Percentiles rank a stretch among this genome's conserved stretches.
These are phyloP conservation scores for Scutellaria galericulata DNA, from an alignment of 257 asterid genomes.

Conservation along the genomic window DNA sequence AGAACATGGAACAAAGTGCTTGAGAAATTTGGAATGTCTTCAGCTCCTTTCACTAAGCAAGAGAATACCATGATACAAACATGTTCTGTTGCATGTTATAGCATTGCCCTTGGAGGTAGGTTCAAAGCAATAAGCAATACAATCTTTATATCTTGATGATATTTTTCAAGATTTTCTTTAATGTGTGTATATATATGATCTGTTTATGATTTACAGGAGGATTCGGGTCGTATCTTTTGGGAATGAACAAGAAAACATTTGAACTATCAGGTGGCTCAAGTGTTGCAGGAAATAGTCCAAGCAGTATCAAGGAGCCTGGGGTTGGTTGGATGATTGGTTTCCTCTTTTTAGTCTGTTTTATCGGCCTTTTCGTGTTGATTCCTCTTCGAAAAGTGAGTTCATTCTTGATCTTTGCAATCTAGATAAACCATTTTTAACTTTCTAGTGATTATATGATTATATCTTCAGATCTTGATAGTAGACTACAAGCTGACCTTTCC, in stretches of 20 bases:
- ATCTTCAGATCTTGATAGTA: conserved; percentile 70
- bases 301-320: conserved; percentile 68
- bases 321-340: conserved; percentile 84
- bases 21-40: conserved; percentile 47
- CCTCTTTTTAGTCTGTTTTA: conserved; percentile 70
- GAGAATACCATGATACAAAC: conserved; percentile 87
- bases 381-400: conserved; percentile 79
- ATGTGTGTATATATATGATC: neutral
- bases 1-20: conserved; percentile 59
- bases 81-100: conserved; percentile 80
- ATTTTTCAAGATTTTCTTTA: too few species aligned
- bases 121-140: conserved; percentile 5
- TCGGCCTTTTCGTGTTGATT: conserved; percentile 82
- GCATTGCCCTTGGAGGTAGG: conserved; percentile 88
- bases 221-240: conserved; percentile 75
- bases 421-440: too few species aligned
- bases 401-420: neutral
- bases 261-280: conserved; percentile 60
- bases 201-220: conserved; percentile 55
- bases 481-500: conserved; percentile 90
- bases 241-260: conserved; percentile 73
- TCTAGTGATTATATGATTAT: too few species aligned
- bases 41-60: conserved; percentile 70
- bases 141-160: neutral
- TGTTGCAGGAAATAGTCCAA: conserved; percentile 57